phyloP scores from a whole-genome alignment of 2,329 filamentous ascomycete species.

The Claviceps digitariae region DNA sequence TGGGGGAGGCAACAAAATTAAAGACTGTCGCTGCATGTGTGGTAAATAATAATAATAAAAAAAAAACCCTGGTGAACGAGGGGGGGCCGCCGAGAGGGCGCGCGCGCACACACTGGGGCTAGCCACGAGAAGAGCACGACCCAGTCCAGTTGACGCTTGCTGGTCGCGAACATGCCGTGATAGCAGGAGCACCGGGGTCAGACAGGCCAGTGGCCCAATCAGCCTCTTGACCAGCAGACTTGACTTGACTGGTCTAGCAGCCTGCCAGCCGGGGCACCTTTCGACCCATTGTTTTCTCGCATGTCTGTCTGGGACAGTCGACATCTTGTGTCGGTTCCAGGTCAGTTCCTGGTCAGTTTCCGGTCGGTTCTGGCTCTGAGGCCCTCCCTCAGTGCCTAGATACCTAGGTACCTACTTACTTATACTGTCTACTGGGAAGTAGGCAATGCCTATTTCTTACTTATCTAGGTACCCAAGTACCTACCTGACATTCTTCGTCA shows the following conservation, averaged over 20 bases:
- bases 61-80: slow-evolving; percentile 1
- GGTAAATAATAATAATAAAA: not conserved
- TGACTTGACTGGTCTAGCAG: too few species aligned
- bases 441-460: too few species aligned
- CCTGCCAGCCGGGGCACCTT: not conserved
- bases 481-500: too few species aligned
- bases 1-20: not conserved
- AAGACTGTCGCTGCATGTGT: not conserved
- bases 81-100: not conserved
- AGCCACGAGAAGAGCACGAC: not conserved
- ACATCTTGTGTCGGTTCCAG: too few species aligned
- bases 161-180: not conserved
- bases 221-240: not conserved
- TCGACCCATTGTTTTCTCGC: not conserved
- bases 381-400: not conserved
- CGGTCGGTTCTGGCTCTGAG: not conserved
- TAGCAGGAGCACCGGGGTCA: not conserved
- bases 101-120: not conserved
- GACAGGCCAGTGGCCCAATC: not conserved
- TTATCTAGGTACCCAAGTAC: too few species aligned
- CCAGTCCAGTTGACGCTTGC: not conserved
- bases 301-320: not conserved
- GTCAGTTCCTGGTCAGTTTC: too few species aligned
- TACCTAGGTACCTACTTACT: too few species aligned
- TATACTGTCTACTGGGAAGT: too few species aligned